Percentiles rank a stretch among this genome's conserved stretches.
These are phyloP conservation scores for Hypoxylon lenormandii DNA, from an alignment of 495 filamentous ascomycete genomes.

Conservation along the genomic window DNA sequence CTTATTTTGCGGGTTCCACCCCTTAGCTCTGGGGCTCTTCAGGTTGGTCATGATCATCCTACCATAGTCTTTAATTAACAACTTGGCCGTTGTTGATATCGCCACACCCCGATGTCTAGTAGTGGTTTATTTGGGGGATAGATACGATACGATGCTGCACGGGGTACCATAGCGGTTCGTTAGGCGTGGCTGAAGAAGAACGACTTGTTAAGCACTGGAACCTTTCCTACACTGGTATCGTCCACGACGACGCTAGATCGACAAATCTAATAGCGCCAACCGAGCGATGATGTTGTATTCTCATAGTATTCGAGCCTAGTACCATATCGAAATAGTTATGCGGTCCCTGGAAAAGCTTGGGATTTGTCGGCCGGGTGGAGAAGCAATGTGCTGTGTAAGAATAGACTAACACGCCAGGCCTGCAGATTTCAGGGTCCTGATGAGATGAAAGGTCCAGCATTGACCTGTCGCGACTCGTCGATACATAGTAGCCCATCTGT, in stretches of 20 bases:
- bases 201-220: constrained; percentile 9
- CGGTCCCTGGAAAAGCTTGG: constrained; percentile 32
- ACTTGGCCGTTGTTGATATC: constrained; percentile 1
- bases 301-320: constrained; percentile 30
- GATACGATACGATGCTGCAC: constrained; percentile 32
- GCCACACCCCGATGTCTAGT: constrained; percentile 17
- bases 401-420: constrained; percentile 23
- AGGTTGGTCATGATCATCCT: constrained; percentile 26
- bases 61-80: constrained; percentile 4
- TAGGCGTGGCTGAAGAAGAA: constrained; percentile 16
- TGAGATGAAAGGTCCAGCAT: constrained; percentile 29
- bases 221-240: constrained; percentile 32
- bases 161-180: constrained; percentile 28
- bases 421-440: constrained; percentile 41
- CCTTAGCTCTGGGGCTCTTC: constrained; percentile 7
- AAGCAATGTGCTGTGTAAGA: constrained; percentile 23
- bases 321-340: constrained; percentile 23
- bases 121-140: constrained; percentile 12
- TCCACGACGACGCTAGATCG: constrained; percentile 31
- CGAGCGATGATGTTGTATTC: constrained; percentile 20
- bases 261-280: constrained; percentile 27
- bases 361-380: constrained; percentile 44
- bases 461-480: constrained; percentile 18
- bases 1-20: constrained; percentile 12
- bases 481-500: constrained; percentile 15